A percentile compares a stretch with the other conserved stretches of the same genome.
Conservation (phyloP, 2,329 filamentous ascomycete genomes). For the Pseudopithomyces chartarum region DNA sequence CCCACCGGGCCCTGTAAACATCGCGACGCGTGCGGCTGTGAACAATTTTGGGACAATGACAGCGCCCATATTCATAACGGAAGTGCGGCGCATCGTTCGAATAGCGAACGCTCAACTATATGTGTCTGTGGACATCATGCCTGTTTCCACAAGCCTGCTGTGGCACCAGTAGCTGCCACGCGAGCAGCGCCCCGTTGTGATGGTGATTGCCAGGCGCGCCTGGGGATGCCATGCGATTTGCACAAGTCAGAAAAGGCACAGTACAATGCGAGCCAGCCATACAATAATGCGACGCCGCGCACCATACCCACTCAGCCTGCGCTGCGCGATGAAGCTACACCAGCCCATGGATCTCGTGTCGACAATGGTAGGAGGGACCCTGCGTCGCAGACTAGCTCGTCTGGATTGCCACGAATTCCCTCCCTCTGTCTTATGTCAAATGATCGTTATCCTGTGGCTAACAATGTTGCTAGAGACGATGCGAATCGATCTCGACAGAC, state of each 20-base stretch:
- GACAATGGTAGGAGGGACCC: slow-evolving; percentile 25
- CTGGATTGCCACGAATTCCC: slow-evolving; percentile 42
- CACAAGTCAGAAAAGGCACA: slow-evolving; percentile 12
- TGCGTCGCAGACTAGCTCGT: slow-evolving; percentile 38
- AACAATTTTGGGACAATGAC: slow-evolving; percentile 55
- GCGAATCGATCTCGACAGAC: slow-evolving; percentile 26
- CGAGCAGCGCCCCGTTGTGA: slow-evolving; percentile 18
- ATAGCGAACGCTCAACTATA: slow-evolving; percentile 44
- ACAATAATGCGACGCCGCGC: not conserved
- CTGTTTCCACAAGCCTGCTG: slow-evolving; percentile 54
- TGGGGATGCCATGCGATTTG: slow-evolving; percentile 20
- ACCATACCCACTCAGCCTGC: slow-evolving; percentile 17
- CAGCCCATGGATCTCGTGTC: slow-evolving; percentile 24
- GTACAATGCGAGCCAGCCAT: slow-evolving; percentile 11
- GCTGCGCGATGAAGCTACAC: slow-evolving; percentile 20
- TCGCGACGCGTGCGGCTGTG: slow-evolving; percentile 60
- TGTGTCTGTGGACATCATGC: slow-evolving; percentile 64
- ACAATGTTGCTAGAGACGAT: slow-evolving; percentile 26
- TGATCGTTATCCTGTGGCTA: slow-evolving; percentile 34
- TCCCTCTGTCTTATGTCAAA: slow-evolving; percentile 45
- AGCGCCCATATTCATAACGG: slow-evolving; percentile 40
- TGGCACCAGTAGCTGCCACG: slow-evolving; percentile 9
- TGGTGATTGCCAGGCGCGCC: slow-evolving; percentile 18
- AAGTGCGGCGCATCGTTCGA: slow-evolving; percentile 27
- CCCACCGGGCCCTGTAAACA: slow-evolving; percentile 60